Base-by-base conservation (phyloP, 2,329 filamentous ascomycete species). In the Arthroderma sp. region DNA sequence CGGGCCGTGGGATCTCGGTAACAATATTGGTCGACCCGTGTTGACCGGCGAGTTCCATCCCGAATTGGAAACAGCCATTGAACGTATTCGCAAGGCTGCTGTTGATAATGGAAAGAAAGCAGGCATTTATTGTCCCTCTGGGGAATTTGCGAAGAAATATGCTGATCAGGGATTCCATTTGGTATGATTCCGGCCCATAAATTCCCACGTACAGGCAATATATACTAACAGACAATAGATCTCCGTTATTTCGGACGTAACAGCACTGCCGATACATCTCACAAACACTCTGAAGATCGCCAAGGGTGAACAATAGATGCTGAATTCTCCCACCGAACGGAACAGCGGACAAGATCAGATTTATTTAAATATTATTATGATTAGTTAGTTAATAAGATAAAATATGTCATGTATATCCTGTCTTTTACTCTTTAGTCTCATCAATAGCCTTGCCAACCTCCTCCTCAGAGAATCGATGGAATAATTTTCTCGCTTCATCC, bases 381-480 rank as follows among this genome's bases (percentile, higher is more conserved):
- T 11, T 9, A 36, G 9, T 36, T 36, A 9, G 9, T 36, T 9
- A 9, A 11, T 9, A 11, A 11, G 9, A 36, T 9, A 9, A 36
- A 9, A 36, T 11, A 36, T 9, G 9, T 9, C 32, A 36, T 36
- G 9, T 11, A 36, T 36, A 36, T 11, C 32, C 3, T 9, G 11
- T 36, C 2, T 9, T 11, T 9, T 36, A 36, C 11, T 9, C 9
- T 9, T 10, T 8, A 36, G 22, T 22, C 37, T 74, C 65, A 42
- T 77, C 68, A 55, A 80, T 73, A 40, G 71, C 53, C 40, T 63
- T 62, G 48, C 74, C 65, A 6, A 81, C 67, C 48, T 80, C 71
- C 37, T 69, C 64, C 54, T 74, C 71, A 5, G 71, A 74, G 60
- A 77, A 78, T 27, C 76, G 70, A 60, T 81, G 77, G 66, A 80